These are phyloP conservation scores for Platanus orientalis DNA, from an alignment of 164 flowering plant genomes.

Conservation along the genomic window DNA sequence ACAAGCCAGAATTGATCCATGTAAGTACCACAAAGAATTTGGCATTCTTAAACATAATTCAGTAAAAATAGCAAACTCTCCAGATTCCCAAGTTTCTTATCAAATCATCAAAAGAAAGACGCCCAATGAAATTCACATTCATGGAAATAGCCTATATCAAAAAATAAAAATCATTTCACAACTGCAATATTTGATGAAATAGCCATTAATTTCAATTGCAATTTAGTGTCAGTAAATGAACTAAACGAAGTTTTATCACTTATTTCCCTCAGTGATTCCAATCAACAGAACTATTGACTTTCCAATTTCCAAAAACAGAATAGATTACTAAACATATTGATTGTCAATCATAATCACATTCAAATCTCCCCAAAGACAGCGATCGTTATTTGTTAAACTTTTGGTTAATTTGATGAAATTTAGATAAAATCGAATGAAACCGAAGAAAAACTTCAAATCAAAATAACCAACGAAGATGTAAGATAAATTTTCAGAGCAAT, in stretches of 20 bases:
- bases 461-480: neutral
- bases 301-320: too few species aligned
- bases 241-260: neutral
- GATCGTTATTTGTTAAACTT: too few species aligned
- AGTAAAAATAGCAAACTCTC: neutral
- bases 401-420: neutral
- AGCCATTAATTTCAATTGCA: slow-evolving; percentile 7
- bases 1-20: slow-evolving; percentile 17
- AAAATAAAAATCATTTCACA: neutral
- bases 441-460: neutral
- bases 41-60: too few species aligned
- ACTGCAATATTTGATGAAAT: slow-evolving; percentile 3
- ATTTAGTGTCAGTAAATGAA: neutral
- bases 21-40: slow-evolving; percentile 5
- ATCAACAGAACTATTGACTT: neutral
- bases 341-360: neutral
- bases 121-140: slow-evolving; percentile 7
- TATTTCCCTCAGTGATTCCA: neutral
- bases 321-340: slow-evolving; percentile 5
- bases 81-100: neutral
- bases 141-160: slow-evolving; percentile 1
- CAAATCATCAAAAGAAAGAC: neutral
- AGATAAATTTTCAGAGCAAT: neutral
- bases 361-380: neutral
- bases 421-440: neutral